Percentiles rank a stretch among this genome's conserved stretches.
Conservation (phyloP, 177 flowering plant species). For the Vitis hybrid region DNA sequence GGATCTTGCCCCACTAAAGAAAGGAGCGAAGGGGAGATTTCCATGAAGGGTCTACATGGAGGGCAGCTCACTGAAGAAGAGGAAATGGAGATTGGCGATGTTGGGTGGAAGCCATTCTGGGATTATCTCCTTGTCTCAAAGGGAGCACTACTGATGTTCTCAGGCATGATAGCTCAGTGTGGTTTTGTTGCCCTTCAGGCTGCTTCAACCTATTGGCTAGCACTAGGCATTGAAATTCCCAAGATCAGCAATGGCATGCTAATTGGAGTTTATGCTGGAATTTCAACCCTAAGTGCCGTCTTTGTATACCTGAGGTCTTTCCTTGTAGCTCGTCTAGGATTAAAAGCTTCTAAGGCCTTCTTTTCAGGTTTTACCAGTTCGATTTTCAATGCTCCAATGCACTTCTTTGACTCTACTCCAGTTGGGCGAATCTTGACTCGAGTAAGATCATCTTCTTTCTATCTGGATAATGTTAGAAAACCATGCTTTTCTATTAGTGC, state of each 20-base stretch:
- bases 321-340: constrained; percentile 53
- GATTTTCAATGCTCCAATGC: constrained; percentile 85
- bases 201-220: constrained; percentile 75
- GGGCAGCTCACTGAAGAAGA: constrained; percentile 71
- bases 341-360: constrained; percentile 72
- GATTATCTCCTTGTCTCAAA: constrained; percentile 60
- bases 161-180: constrained; percentile 28
- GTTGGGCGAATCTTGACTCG: constrained; percentile 79
- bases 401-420: constrained; percentile 87
- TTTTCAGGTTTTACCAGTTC: constrained; percentile 60
- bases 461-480: not conserved
- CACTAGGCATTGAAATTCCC: constrained; percentile 51
- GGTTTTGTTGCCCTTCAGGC: constrained; percentile 60
- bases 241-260: constrained; percentile 36
- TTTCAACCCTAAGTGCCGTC: constrained; percentile 50
- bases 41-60: constrained; percentile 25
- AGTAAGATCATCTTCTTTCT: constrained; percentile 38
- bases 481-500: no score
- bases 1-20: constrained; percentile 10
- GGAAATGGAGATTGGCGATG: constrained; percentile 63
- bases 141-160: constrained; percentile 31
- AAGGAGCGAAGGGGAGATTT: constrained; percentile 36
- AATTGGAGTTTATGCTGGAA: constrained; percentile 61
- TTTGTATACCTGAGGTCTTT: constrained; percentile 55
- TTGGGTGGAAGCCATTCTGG: constrained; percentile 66